phyloP scores from a whole-genome alignment of 2,329 filamentous ascomycete genomes.

The Daldinia eschscholtzii region DNA sequence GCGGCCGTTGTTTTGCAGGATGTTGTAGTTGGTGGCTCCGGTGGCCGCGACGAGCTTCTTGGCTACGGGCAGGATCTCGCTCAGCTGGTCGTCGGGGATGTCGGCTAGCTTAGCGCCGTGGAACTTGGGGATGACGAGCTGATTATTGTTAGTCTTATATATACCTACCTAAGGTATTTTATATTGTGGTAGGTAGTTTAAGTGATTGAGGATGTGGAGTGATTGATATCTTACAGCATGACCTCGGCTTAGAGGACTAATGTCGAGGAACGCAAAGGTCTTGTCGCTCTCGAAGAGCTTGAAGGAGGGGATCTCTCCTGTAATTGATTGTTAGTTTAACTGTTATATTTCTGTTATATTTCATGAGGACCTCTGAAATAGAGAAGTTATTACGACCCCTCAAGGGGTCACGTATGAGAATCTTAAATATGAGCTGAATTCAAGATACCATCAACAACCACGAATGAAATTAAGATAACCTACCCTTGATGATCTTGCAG shows the following conservation, averaged over 20 bases:
- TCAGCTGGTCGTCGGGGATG: slow-evolving; percentile 89
- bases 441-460: not conserved
- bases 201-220: not conserved
- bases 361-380: not conserved
- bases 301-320: slow-evolving; percentile 95
- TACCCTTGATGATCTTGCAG: slow-evolving; percentile 97
- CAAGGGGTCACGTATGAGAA: not conserved
- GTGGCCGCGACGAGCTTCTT: slow-evolving; percentile 87
- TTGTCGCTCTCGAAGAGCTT: slow-evolving; percentile 97
- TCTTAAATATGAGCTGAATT: not conserved
- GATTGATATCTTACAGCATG: slow-evolving; percentile 77
- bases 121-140: slow-evolving; percentile 97
- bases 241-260: slow-evolving; percentile 87
- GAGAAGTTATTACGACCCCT: not conserved
- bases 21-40: slow-evolving; percentile 86
- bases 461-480: slow-evolving; percentile 55
- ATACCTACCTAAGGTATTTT: too few species aligned
- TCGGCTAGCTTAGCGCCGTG: slow-evolving; percentile 93
- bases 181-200: not conserved
- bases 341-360: not conserved
- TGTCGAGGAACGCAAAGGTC: slow-evolving; percentile 95
- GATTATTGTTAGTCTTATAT: slow-evolving; percentile 5
- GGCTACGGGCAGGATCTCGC: slow-evolving; percentile 85
- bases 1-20: slow-evolving; percentile 94
- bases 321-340: slow-evolving; percentile 31